phyloP scores from a whole-genome alignment of 495 filamentous ascomycete genomes.

The Tuber melanosporum region DNA sequence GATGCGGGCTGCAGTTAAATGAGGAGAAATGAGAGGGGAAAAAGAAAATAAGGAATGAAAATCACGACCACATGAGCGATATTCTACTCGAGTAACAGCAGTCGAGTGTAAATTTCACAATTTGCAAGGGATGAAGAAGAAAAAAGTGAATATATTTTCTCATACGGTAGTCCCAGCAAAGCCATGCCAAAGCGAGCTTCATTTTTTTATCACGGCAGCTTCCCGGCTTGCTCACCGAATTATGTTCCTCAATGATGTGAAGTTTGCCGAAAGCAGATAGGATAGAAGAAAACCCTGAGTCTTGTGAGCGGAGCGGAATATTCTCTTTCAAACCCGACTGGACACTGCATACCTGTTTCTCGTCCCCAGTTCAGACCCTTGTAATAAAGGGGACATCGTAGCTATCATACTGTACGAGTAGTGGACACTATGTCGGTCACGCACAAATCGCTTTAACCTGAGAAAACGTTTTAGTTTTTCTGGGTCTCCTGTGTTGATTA shows the following conservation, averaged over 20 bases:
- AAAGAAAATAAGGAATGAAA: slow-evolving; percentile 20
- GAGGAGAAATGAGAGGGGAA: slow-evolving; percentile 13
- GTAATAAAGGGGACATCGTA: not conserved
- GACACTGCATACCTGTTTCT: not conserved
- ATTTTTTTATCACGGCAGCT: not conserved
- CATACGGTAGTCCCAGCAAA: not conserved
- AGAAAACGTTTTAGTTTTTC: not conserved
- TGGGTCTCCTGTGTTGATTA: not conserved
- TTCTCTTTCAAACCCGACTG: slow-evolving; percentile 5
- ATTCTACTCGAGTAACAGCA: not conserved
- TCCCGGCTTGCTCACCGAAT: slow-evolving; percentile 1
- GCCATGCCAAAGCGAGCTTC: not conserved
- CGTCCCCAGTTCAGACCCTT: not conserved
- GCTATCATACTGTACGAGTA: not conserved
- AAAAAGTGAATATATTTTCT: not conserved
- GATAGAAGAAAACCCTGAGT: not conserved
- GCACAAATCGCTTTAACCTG: not conserved
- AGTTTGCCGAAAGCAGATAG: not conserved
- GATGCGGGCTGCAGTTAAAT: slow-evolving; percentile 30
- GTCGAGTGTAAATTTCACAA: not conserved
- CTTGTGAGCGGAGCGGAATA: not conserved
- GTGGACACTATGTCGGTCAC: not conserved
- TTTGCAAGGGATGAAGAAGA: not conserved
- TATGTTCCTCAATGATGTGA: not conserved
- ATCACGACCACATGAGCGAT: slow-evolving; percentile 26